A percentile compares a stretch with the other conserved stretches of the same genome.
Evolutionary conservation across 805 yeast genomes (phyloP).

Genomic region (Kluyveromyces nonfermentans): DNA sequence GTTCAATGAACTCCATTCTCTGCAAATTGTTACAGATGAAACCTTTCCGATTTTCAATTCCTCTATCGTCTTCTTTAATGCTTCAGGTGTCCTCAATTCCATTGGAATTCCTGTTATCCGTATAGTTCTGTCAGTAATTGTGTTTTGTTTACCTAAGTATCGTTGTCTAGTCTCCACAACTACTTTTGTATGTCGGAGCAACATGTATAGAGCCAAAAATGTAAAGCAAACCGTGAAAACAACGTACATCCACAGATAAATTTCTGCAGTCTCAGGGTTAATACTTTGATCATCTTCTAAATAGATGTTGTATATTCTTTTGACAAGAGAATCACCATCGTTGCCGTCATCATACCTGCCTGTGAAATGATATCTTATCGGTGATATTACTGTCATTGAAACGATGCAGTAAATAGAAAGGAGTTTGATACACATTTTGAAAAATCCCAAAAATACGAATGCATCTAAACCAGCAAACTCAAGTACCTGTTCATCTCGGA

Average conservation of each 20-base stretch:
- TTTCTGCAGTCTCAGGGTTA: conserved; percentile 36
- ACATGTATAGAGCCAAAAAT: conserved; percentile 44
- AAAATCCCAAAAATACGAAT: conserved; percentile 81
- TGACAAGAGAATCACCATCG: conserved; percentile 16
- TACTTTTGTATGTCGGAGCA: conserved; percentile 60
- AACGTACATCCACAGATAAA: conserved; percentile 75
- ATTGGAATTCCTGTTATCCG: conserved; percentile 84
- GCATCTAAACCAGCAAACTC: conserved; percentile 94
- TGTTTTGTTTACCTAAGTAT: conserved; percentile 76
- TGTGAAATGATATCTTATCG: conserved; percentile 73
- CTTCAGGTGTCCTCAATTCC: conserved; percentile 60
- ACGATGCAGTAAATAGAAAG: conserved; percentile 55
- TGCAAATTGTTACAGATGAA: conserved; percentile 64
- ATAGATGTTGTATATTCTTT: conserved; percentile 7
- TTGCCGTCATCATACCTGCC: conserved; percentile 65
- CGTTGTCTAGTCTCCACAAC: conserved; percentile 72
- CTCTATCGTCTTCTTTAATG: conserved; percentile 66
- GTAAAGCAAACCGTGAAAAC: conserved; percentile 84
- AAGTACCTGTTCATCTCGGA: conserved; percentile 66
- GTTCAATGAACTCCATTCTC: conserved; percentile 78
- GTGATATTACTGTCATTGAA: conserved; percentile 70
- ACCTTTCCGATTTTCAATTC: conserved; percentile 73
- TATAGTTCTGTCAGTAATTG: conserved; percentile 86
- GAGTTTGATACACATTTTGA: conserved; percentile 75
- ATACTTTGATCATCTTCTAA: conserved; percentile 21